Evolutionary conservation across 1,139 yeast species (phyloP).

Genomic region (Taphrina flavorubra): DNA sequence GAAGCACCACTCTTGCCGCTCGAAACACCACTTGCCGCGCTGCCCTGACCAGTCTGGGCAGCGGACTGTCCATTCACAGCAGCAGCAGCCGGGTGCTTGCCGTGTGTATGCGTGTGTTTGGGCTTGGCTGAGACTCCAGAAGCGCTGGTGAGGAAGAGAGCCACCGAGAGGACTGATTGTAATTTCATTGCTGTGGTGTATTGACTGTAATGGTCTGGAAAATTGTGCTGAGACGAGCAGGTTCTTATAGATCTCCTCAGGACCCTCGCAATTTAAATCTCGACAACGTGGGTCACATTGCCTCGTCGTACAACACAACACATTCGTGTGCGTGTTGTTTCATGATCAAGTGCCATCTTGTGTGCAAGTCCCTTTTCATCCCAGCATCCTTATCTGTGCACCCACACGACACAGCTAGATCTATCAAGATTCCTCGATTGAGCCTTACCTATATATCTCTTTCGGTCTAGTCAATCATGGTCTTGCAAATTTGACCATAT

Average conservation of each 20-base stretch:
- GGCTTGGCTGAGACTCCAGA: neutral
- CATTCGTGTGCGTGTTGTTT: neutral
- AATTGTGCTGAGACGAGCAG: neutral
- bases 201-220: neutral
- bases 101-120: neutral
- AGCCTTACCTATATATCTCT: too few species aligned
- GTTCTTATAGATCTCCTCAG: neutral
- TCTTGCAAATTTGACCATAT: too few species aligned
- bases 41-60: neutral
- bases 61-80: neutral
- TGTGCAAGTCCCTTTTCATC: neutral
- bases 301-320: neutral
- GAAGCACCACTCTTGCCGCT: neutral
- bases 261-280: neutral
- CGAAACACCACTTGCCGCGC: too few species aligned
- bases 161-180: conserved; percentile 1
- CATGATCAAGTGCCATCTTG: neutral
- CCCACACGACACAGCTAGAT: too few species aligned
- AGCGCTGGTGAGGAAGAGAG: neutral
- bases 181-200: neutral
- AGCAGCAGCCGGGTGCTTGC: neutral
- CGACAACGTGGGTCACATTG: neutral
- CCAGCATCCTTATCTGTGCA: too few species aligned
- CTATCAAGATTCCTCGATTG: too few species aligned
- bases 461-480: too few species aligned